A percentile compares a stretch with the other conserved stretches of the same genome.
Evolutionary conservation across 2,329 filamentous ascomycete genomes (phyloP).

Genomic region (Beauveria australis): DNA sequence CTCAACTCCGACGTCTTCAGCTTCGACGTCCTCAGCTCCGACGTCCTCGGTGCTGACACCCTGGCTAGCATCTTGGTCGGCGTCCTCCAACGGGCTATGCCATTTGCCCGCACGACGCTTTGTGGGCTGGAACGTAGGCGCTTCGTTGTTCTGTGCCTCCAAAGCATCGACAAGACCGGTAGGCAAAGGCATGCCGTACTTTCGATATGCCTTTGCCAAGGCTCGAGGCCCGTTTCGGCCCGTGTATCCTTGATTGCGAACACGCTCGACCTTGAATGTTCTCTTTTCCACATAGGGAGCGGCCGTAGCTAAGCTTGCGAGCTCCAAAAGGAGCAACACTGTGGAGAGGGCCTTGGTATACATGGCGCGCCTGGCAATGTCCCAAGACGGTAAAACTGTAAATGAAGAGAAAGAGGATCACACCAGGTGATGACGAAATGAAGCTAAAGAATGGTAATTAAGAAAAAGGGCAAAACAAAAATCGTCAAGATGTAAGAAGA

Average conservation of each 20-base stretch:
- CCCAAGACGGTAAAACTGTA: neutral
- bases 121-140: neutral
- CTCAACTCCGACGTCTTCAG: neutral
- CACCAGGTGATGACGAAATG: neutral
- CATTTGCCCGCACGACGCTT: conserved; percentile 7
- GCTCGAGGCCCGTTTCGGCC: conserved; percentile 49
- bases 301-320: conserved; percentile 37
- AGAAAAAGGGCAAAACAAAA: neutral
- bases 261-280: conserved; percentile 54
- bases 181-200: conserved; percentile 52
- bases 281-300: conserved; percentile 34
- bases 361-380: conserved; percentile 7
- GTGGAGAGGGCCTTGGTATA: conserved; percentile 18
- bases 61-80: no score
- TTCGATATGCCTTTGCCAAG: conserved; percentile 58
- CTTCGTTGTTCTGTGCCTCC: conserved; percentile 16
- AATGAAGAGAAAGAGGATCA: neutral
- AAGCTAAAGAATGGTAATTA: neutral
- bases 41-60: neutral
- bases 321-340: conserved; percentile 39
- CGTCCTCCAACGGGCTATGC: neutral
- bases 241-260: conserved; percentile 46
- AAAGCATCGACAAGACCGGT: conserved; percentile 32
- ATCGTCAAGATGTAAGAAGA: neutral
- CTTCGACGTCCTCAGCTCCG: neutral